Base-by-base conservation (phyloP, 2,329 filamentous ascomycete genomes). In the Incumbomyces lentus region DNA sequence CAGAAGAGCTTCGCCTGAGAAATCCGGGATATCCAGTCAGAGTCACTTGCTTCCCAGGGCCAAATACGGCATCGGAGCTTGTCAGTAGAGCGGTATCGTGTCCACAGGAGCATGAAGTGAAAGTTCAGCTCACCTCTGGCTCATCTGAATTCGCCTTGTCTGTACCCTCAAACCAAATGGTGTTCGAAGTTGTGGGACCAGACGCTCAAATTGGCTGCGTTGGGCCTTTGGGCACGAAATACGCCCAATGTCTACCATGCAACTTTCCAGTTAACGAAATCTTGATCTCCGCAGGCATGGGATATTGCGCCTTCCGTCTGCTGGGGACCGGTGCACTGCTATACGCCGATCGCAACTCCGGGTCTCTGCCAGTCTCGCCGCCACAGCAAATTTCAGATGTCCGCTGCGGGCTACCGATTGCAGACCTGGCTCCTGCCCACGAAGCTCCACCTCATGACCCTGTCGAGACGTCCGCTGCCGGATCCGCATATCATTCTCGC, bases 81-180 rank as follows among this genome's bases (percentile, higher is more conserved):
- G 33, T 17, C 6, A 12, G 5, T 4, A 17, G 13, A n/a, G 11
- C 33, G 16, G 35, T 18, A 2, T 5, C 5, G 8, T 40, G 38
- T 29, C 38, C 38, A 13, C 38, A n/a, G 12, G 29, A 18, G 11
- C 6, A 40, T 40, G 38, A 26, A 18, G n/a, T 14, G 18, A 40
- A 40, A 8, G 18, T 29, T 6, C 26, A 6, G 10, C 13, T 40
- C 8, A 29, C 18, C 6, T 26, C n/a, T 13, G 38, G 38, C 12
- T 40, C 26, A 13, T 11, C 38, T n/a, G 19, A 29, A n/a, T 40
- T 26, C 29, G 26, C 29, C 6, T 8, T 40, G 18, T 22, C 38
- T 26, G 38, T 40, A 11, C 38, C 38, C 14, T 18, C 38, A 40
- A 40, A 40, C 38, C 16, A 40, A 22, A 40, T n/a, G 10, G 8